These are phyloP conservation scores for Moniliella sp. DNA, from an alignment of 1,284 basidiomycete species.

Conservation along the genomic window DNA sequence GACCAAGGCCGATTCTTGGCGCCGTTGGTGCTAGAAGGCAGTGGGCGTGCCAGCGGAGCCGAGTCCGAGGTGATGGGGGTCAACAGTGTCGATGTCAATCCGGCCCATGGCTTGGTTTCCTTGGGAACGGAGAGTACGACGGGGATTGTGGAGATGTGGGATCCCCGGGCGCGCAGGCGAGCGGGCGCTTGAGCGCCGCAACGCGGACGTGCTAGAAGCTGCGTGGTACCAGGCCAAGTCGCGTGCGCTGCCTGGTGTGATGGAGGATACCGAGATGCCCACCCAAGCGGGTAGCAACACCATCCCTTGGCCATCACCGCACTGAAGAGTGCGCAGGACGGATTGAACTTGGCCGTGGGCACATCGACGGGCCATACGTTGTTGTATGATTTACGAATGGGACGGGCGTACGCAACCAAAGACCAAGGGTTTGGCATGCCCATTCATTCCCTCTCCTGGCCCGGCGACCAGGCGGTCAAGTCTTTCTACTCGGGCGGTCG, in stretches of 20 bases:
- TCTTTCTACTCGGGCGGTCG: conserved; percentile 47
- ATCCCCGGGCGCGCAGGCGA: conserved; percentile 57
- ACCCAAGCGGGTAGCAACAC: too few relatives aligned
- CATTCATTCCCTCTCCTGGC: conserved; percentile 67
- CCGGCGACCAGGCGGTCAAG: conserved; percentile 41
- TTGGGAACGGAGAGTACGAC: conserved; percentile 62
- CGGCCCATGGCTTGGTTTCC: conserved; percentile 68
- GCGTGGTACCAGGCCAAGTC: conserved; percentile 33
- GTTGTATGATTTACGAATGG: conserved; percentile 75
- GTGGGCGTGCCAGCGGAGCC: conserved; percentile 5
- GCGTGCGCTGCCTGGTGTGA: conserved; percentile 26
- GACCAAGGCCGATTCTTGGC: conserved; percentile 67
- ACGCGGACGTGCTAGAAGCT: conserved; percentile 35
- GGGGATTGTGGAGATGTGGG: conserved; percentile 85
- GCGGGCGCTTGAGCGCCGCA: conserved; percentile 63
- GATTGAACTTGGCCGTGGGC: conserved; percentile 75
- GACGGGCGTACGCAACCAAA: conserved; percentile 62
- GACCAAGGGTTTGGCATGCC: conserved; percentile 93
- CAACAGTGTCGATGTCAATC: conserved; percentile 78
- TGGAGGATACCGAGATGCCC: conserved; percentile 5
- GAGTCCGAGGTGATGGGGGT: conserved; percentile 47
- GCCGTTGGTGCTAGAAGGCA: conserved; percentile 11
- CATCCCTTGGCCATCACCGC: conserved; percentile 53
- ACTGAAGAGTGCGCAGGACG: conserved; percentile 52
- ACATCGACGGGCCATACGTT: conserved; percentile 83